Conservation (phyloP, 495 filamentous ascomycete species). For the Podospora sp. region DNA sequence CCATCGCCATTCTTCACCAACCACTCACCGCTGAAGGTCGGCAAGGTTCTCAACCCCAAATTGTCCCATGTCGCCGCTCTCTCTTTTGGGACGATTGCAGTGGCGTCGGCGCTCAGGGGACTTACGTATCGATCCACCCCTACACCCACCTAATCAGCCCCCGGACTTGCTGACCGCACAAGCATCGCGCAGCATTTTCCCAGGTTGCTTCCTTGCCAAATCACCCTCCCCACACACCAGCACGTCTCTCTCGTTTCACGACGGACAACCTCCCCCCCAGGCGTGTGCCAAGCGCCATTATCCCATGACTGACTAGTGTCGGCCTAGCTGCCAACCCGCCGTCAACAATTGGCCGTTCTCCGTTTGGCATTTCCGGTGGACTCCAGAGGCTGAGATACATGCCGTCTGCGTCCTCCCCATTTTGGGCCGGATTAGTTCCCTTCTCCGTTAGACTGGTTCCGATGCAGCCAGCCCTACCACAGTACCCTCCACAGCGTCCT, state of each 20-base stretch:
- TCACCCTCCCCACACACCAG: slow-evolving; percentile 5
- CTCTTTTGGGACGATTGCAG: background rate
- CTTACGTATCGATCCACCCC: background rate
- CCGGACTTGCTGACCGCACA: slow-evolving; percentile 11
- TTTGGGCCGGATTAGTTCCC: slow-evolving; percentile 21
- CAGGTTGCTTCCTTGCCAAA: slow-evolving; percentile 1
- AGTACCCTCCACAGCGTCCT: background rate
- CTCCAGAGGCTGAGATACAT: slow-evolving; percentile 13
- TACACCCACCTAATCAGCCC: background rate
- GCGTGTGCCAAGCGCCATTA: slow-evolving; percentile 13
- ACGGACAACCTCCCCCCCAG: slow-evolving; percentile 3
- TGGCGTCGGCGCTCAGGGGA: background rate
- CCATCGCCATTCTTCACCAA: slow-evolving; percentile 12
- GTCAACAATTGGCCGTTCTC: slow-evolving; percentile 23
- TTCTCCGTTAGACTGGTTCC: slow-evolving; percentile 16
- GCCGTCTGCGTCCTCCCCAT: slow-evolving; percentile 8
- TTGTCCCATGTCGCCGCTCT: background rate
- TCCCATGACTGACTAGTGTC: slow-evolving; percentile 21
- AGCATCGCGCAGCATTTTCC: background rate
- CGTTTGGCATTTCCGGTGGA: background rate
- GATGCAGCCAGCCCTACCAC: slow-evolving; percentile 25
- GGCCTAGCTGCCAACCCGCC: background rate
- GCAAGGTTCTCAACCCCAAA: background rate
- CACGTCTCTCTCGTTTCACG: background rate
- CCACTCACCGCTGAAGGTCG: background rate